phyloP scores from a whole-genome alignment of 768 basidiomycete species.

The Pholiota molesta region DNA sequence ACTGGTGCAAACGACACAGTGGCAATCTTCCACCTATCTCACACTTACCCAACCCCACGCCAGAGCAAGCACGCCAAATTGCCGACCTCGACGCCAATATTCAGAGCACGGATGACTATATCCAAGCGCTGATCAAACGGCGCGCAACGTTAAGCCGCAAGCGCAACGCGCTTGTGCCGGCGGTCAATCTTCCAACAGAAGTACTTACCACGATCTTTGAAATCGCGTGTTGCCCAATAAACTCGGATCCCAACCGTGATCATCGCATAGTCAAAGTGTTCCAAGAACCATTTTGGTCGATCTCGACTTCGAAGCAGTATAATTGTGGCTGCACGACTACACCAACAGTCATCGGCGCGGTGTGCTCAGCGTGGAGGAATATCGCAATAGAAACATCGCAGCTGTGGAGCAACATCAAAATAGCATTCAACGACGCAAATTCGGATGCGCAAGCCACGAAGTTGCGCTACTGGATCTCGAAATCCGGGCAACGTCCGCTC shows the following conservation, averaged over 20 bases:
- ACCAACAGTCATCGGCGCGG: background rate
- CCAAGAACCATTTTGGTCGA: too few relatives aligned
- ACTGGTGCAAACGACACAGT: too few relatives aligned
- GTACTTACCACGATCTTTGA: background rate
- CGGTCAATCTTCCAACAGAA: background rate
- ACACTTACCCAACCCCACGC: too few relatives aligned
- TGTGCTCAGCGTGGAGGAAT: background rate
- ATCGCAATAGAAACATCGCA: background rate
- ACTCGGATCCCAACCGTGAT: background rate
- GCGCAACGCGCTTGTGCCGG: background rate
- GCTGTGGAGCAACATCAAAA: background rate
- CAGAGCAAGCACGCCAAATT: too few relatives aligned
- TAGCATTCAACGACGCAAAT: background rate
- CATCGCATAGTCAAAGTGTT: too few relatives aligned
- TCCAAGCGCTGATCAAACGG: background rate
- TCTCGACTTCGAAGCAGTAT: too few relatives aligned
- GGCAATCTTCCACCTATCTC: too few relatives aligned
- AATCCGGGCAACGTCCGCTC: background rate
- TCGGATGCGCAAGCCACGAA: background rate
- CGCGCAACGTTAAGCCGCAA: background rate
- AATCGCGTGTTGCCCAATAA: background rate
- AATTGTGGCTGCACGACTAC: too few relatives aligned
- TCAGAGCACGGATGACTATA: background rate
- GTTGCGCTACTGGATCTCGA: background rate
- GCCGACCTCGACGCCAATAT: too few relatives aligned